Conservation (phyloP, 1,284 basidiomycete genomes). For the Tremellales sp. region DNA sequence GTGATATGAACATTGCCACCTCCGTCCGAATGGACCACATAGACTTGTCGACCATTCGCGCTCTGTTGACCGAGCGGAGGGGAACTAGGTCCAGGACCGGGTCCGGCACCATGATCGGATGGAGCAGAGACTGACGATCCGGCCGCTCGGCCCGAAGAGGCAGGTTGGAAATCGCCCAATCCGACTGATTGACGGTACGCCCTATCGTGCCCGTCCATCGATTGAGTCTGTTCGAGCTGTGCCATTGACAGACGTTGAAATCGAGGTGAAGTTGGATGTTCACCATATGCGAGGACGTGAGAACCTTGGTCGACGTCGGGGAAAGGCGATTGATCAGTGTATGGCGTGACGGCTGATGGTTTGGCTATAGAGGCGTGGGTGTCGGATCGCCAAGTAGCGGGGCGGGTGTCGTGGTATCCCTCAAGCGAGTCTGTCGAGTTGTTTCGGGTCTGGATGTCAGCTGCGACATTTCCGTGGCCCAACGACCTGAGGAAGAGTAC, state of each 20-base stretch:
- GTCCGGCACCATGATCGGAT: not conserved
- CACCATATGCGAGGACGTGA: not conserved
- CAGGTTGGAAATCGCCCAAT: not conserved
- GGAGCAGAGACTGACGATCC: not conserved
- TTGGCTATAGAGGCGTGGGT: not conserved
- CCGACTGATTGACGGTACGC: not conserved
- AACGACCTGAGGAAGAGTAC: not conserved
- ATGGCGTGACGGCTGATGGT: not conserved
- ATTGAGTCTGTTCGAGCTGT: not conserved
- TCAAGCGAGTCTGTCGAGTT: slow-evolving; percentile 1
- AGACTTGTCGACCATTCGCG: slow-evolving; percentile 15
- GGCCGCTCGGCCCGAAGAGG: not conserved
- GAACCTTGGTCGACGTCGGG: not conserved
- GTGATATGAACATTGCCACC: slow-evolving; percentile 24
- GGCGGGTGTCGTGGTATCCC: slow-evolving; percentile 13
- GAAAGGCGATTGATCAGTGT: not conserved
- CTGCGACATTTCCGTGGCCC: not conserved
- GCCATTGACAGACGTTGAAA: not conserved
- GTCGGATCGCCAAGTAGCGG: slow-evolving; percentile 9
- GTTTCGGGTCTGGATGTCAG: not conserved
- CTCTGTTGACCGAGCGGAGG: not conserved
- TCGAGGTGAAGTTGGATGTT: not conserved
- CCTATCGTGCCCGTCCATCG: not conserved
- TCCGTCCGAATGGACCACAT: slow-evolving; percentile 30
- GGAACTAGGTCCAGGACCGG: not conserved